Evolutionary conservation across 1,139 yeast genomes (phyloP).

Genomic region (Protomyces gravidus): DNA sequence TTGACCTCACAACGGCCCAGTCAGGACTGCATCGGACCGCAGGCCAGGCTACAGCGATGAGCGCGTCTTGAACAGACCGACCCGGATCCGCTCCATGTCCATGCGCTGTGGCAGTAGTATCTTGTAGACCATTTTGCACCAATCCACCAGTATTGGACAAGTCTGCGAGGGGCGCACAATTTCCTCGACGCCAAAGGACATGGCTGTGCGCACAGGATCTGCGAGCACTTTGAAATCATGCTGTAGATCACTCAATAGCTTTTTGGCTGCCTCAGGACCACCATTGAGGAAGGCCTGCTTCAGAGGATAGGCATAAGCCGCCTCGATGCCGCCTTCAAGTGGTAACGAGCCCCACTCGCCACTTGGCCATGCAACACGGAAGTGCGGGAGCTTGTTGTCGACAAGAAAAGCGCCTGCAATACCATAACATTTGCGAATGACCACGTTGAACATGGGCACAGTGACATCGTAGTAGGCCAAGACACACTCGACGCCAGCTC

Average conservation of each 20-base stretch:
- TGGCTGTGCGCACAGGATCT: conserved; percentile 23
- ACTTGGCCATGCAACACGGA: conserved; percentile 24
- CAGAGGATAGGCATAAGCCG: conserved; percentile 17
- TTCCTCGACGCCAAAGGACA: conserved; percentile 21
- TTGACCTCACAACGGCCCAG: too few relatives aligned
- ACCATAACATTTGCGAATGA: conserved; percentile 23
- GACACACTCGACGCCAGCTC: conserved; percentile 25
- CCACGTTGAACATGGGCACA: conserved; percentile 21
- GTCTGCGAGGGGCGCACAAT: conserved; percentile 14
- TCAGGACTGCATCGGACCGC: too few relatives aligned
- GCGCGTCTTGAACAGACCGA: not conserved
- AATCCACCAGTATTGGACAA: conserved; percentile 5
- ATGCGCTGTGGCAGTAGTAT: conserved; percentile 5
- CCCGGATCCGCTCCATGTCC: not conserved
- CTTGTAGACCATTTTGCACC: conserved; percentile 19
- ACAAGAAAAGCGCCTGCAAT: conserved; percentile 24
- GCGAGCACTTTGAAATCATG: conserved; percentile 16
- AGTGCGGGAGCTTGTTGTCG: conserved; percentile 24
- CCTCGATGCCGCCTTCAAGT: conserved; percentile 28
- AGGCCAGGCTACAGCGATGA: not conserved
- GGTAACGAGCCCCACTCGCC: conserved; percentile 24
- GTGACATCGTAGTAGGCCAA: conserved; percentile 20
- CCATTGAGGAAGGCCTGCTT: conserved; percentile 9
- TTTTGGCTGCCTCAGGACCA: conserved; percentile 10
- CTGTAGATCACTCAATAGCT: conserved; percentile 1